Percentiles rank a stretch among this genome's conserved stretches.
Conservation (phyloP, 345 rosid species). For the Theobroma cacao region DNA sequence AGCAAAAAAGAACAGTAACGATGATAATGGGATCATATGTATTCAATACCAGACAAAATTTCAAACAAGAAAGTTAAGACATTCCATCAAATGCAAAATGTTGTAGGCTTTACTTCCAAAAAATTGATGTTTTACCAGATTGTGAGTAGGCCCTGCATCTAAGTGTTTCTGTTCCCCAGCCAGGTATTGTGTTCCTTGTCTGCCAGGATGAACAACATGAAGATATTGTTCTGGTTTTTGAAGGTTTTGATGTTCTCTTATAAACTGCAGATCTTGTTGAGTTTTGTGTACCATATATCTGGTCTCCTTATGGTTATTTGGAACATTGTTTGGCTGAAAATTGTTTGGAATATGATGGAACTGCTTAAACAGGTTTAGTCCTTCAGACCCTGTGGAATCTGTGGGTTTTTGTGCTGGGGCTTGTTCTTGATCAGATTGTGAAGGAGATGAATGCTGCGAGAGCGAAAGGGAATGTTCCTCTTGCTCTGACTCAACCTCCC, state of each 20-base stretch:
- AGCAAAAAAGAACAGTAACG: too few species aligned
- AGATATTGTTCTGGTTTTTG: slow-evolving; percentile 23
- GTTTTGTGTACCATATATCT: slow-evolving; percentile 20
- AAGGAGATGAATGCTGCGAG: slow-evolving; percentile 70
- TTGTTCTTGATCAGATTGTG: slow-evolving; percentile 69
- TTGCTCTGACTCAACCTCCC: slow-evolving; percentile 56
- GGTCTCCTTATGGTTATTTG: slow-evolving; percentile 24
- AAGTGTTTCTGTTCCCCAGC: slow-evolving; percentile 20
- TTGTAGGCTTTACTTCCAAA: not conserved
- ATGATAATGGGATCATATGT: not conserved
- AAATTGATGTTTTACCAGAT: slow-evolving; percentile 39
- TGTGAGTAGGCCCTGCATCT: slow-evolving; percentile 30
- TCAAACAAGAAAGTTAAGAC: not conserved
- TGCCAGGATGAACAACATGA: slow-evolving; percentile 20
- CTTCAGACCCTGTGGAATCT: slow-evolving; percentile 30
- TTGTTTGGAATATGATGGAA: slow-evolving; percentile 28
- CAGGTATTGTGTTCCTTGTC: slow-evolving; percentile 27
- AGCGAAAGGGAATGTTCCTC: slow-evolving; percentile 71
- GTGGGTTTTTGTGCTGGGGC: slow-evolving; percentile 27
- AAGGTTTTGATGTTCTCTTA: slow-evolving; percentile 20
- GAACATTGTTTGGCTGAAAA: slow-evolving; percentile 21
- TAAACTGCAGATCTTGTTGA: slow-evolving; percentile 22
- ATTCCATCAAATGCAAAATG: not conserved
- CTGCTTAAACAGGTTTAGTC: slow-evolving; percentile 39
- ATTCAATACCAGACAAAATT: not conserved